Percentiles rank a stretch among this genome's conserved stretches.
phyloP scores from a whole-genome alignment of 768 basidiomycete species.

The Russula vinacea region DNA sequence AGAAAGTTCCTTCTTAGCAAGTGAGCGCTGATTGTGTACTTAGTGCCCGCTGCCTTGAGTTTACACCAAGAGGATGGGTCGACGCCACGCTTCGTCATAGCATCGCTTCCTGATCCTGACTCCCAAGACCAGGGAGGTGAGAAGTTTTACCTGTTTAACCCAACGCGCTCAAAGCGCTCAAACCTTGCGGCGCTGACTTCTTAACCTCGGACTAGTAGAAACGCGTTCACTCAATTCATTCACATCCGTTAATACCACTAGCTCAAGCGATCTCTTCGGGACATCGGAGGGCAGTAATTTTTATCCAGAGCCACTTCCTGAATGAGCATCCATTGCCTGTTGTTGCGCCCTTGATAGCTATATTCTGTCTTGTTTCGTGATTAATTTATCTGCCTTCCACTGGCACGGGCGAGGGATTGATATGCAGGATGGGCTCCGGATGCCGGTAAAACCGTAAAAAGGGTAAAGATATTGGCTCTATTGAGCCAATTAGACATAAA shows the following conservation, averaged over 20 bases:
- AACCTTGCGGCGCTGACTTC: neutral
- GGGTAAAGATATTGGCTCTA: neutral
- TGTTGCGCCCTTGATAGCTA: neutral
- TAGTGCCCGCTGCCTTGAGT: neutral
- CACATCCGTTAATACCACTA: neutral
- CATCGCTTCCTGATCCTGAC: neutral
- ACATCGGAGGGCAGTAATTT: neutral
- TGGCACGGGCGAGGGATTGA: too few relatives aligned
- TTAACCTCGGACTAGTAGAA: neutral
- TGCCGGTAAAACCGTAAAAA: neutral
- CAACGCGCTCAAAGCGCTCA: neutral
- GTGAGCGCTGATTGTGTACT: neutral
- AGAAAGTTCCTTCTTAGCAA: neutral
- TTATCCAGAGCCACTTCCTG: too few relatives aligned
- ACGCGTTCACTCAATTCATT: neutral
- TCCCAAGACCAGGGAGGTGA: neutral
- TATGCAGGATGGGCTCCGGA: neutral
- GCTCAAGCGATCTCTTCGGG: neutral
- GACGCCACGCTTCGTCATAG: neutral
- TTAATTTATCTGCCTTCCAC: neutral
- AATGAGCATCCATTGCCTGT: neutral
- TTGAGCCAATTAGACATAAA: neutral
- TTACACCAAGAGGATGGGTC: constrained; percentile 1
- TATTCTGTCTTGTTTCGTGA: neutral
- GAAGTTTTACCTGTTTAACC: neutral